phyloP scores from a whole-genome alignment of 2,329 filamentous ascomycete genomes.

The Stagonosporopsis tanaceti region DNA sequence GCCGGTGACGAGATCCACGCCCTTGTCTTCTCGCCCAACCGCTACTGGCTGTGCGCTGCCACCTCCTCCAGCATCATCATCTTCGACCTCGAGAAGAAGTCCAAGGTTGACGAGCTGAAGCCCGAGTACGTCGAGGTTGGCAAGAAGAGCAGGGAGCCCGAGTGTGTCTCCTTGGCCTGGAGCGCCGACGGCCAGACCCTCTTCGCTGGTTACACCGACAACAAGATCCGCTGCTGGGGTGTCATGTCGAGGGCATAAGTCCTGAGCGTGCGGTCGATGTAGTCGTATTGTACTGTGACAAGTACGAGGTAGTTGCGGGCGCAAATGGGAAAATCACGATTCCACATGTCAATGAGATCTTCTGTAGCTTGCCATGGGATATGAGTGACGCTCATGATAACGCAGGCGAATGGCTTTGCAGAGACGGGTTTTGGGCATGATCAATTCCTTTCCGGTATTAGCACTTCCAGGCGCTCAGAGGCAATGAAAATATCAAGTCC shows the following conservation, averaged over 20 bases:
- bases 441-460: slow-evolving; percentile 49
- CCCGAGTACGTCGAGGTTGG: slow-evolving; percentile 94
- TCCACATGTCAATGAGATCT: slow-evolving; percentile 39
- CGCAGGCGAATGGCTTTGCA: slow-evolving; percentile 16
- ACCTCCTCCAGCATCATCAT: slow-evolving; percentile 99
- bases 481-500: slow-evolving; percentile 55
- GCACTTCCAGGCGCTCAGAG: slow-evolving; percentile 54
- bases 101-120: slow-evolving; percentile 99
- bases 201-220: slow-evolving; percentile 99
- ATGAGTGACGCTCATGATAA: slow-evolving; percentile 45
- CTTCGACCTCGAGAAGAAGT: slow-evolving; percentile 99
- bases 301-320: slow-evolving; percentile 35
- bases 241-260: slow-evolving; percentile 53
- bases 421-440: slow-evolving; percentile 46
- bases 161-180: slow-evolving; percentile 98
- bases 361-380: slow-evolving; percentile 51
- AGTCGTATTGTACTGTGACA: slow-evolving; percentile 29
- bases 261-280: slow-evolving; percentile 21
- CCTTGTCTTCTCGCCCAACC: slow-evolving; percentile 99
- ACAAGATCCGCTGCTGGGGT: slow-evolving; percentile 67
- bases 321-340: slow-evolving; percentile 49
- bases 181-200: slow-evolving; percentile 98
- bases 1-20: slow-evolving; percentile 99
- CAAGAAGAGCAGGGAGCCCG: slow-evolving; percentile 99
- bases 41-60: slow-evolving; percentile 99